Conservation (phyloP, 352 stramenopile species). For the Globisporangium orthogonon region DNA sequence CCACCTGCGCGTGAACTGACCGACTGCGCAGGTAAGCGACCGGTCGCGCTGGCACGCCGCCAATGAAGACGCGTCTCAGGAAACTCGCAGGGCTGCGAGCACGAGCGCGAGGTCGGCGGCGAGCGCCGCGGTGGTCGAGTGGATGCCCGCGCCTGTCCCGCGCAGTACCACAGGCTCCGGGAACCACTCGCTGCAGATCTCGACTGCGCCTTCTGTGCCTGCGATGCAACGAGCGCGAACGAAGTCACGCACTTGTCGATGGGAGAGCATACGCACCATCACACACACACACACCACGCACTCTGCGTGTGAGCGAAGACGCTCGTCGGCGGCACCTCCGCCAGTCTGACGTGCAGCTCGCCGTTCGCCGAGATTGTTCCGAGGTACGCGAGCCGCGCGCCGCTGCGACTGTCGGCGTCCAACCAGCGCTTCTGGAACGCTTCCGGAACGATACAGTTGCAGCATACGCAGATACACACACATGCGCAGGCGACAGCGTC, state of each 20-base stretch:
- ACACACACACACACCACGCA: neutral
- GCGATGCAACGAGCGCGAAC: neutral
- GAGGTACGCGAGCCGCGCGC: slow-evolving; percentile 43
- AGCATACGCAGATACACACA: neutral
- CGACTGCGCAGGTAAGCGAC: too few species aligned
- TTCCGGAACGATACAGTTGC: neutral
- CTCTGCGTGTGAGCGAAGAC: slow-evolving; percentile 29
- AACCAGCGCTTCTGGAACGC: neutral
- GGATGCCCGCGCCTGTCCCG: slow-evolving; percentile 51
- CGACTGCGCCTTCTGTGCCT: slow-evolving; percentile 58
- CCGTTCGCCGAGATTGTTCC: slow-evolving; percentile 38
- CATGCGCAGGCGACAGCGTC: too few species aligned
- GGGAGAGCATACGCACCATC: neutral
- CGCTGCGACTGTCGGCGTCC: slow-evolving; percentile 4
- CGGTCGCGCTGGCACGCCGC: too few species aligned
- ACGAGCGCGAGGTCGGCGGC: slow-evolving; percentile 32
- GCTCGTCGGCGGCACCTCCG: slow-evolving; percentile 17
- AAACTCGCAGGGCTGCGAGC: neutral
- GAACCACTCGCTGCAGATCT: slow-evolving; percentile 55
- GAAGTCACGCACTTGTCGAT: neutral
- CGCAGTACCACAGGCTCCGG: slow-evolving; percentile 45
- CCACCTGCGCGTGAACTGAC: too few species aligned
- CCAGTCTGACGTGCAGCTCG: slow-evolving; percentile 30
- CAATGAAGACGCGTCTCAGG: too few species aligned
- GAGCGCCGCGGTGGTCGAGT: slow-evolving; percentile 54